Evolutionary conservation across 768 basidiomycete genomes (phyloP), one percentile per base, ranked within the genome.

Genomic region (Hygrophorus pudorinus): DNA sequence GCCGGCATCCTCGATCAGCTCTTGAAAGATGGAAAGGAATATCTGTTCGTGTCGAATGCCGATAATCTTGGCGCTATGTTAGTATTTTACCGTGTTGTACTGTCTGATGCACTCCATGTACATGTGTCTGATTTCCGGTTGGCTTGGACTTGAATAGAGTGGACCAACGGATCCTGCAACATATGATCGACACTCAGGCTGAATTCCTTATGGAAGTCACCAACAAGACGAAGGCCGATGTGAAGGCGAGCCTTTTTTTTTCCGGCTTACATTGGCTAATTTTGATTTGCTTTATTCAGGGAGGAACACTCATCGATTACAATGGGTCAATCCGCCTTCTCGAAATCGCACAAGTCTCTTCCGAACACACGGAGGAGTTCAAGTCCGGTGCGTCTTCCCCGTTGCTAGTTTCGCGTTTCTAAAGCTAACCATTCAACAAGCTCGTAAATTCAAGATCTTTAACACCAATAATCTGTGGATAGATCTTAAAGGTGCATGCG

Each of bases 121-220:
- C 21, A 52, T 53, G 11, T 54, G 51, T 49, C 48, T 59, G 47
- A 8, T 35, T 51, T 49, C 51, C 24, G 27, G 38, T 31, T 39
- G 24, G 24, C 24, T 24, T 24, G 24, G 24, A 24, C 7, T 24
- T 47, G 29, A 48, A 35, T 45, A 79, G 85, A 50, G 87, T 87
- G 56, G 87, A 90, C 63, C 75, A 83, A 59, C 76, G 72, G 52
- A 93, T 94, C 57, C 68, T 89, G 46, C 78, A 84, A 58, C 81
- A 91, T 61, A 91, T 94, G 85, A 75, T 86, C 52, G 76, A 86
- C 56, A 73, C 75, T 9, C 65, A 79, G 49, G 76, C 85, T 21
- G 91, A 94, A 63, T 92, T 91, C 68, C 63, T 91, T 60, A 91
- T 91, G 88, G 88, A 94, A 64, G 85, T 94, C 50, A 96, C 92